Evolutionary conservation across 2,329 filamentous ascomycete species (phyloP).

Genomic region (Fusarium tupiense): DNA sequence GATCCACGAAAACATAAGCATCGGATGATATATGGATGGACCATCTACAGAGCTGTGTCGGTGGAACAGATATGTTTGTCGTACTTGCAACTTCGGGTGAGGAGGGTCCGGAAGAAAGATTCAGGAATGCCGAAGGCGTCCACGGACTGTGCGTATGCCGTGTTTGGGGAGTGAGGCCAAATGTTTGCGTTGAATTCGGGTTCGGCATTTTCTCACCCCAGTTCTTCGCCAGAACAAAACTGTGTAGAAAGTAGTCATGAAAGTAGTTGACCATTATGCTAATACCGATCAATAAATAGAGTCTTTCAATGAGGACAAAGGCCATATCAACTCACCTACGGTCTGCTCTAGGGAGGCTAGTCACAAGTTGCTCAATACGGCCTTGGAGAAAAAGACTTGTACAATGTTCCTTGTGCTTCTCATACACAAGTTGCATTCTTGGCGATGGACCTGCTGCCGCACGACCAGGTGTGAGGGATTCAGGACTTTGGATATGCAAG

Average conservation of each 20-base stretch:
- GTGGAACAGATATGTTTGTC: background rate
- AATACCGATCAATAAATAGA: background rate
- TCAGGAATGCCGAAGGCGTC: background rate
- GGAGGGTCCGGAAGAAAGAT: background rate
- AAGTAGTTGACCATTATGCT: background rate
- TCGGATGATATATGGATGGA: background rate
- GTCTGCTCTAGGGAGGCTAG: accelerated
- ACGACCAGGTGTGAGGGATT: background rate
- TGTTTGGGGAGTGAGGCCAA: background rate
- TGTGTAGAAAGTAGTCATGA: background rate
- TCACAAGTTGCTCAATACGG: background rate
- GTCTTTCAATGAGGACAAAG: background rate
- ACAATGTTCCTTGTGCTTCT: background rate
- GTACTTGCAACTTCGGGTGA: background rate
- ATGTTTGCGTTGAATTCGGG: background rate
- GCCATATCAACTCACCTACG: background rate
- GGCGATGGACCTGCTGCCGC: background rate
- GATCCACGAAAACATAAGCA: too few species aligned
- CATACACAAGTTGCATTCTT: background rate
- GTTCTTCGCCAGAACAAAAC: background rate
- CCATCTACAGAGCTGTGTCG: background rate
- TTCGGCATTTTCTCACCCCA: background rate
- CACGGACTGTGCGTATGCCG: background rate
- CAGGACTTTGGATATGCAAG: background rate
- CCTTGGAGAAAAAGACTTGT: background rate